Evolutionary conservation across 306 rosid species (phyloP).

Genomic region (Medicago ruthenica): DNA sequence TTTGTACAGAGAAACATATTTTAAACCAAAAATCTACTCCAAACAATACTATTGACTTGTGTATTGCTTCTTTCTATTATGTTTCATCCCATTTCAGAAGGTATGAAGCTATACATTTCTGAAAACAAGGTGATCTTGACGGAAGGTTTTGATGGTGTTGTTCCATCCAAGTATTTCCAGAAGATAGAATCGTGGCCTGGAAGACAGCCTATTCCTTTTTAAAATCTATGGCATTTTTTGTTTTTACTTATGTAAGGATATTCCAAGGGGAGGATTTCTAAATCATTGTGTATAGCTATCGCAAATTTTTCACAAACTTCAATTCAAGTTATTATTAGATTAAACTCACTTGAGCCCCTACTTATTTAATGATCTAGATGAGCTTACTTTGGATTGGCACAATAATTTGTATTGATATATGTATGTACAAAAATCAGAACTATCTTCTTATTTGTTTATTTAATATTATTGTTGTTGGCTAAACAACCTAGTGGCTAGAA

Average conservation of each 20-base stretch:
- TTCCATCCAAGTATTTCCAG: conserved; percentile 71
- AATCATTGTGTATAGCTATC: conserved; percentile 16
- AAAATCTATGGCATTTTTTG: conserved; percentile 20
- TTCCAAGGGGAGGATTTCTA: conserved; percentile 6
- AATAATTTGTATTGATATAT: not conserved
- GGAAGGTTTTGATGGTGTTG: conserved; percentile 83
- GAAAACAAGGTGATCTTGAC: conserved; percentile 90
- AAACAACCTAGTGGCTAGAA: too few species aligned
- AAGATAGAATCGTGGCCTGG: conserved; percentile 87
- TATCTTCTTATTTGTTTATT: too few species aligned
- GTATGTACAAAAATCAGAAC: too few species aligned
- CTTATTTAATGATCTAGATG: not conserved
- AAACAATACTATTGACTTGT: conserved; percentile 22
- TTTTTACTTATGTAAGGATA: not conserved
- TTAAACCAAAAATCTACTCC: not conserved
- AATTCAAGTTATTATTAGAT: not conserved
- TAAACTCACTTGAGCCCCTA: not conserved
- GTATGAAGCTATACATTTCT: conserved; percentile 87
- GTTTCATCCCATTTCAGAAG: conserved; percentile 59
- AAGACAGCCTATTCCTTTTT: conserved; percentile 61
- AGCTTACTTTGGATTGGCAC: not conserved
- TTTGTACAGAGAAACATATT: too few species aligned
- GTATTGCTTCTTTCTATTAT: not conserved
- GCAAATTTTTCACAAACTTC: not conserved
- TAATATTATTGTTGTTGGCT: too few species aligned